Conservation (phyloP, 108 stramenopile genomes). For the Cyclotella distinguenda region DNA sequence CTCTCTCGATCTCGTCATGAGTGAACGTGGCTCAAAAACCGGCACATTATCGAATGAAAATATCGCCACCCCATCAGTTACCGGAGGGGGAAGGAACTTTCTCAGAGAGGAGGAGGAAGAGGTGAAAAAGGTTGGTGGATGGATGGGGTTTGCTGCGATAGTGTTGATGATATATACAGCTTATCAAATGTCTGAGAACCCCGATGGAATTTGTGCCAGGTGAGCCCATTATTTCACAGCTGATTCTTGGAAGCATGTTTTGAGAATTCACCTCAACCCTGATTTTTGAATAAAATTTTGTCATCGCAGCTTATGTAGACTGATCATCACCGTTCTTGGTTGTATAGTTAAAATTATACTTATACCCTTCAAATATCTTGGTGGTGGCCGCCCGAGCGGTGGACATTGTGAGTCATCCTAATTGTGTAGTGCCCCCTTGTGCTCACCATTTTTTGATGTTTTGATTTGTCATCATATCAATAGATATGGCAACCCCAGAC, state of each 20-base stretch:
- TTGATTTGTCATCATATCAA: too few relatives aligned
- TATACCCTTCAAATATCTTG: conserved; percentile 59
- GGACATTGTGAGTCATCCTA: conserved; percentile 32
- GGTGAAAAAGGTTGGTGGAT: conserved; percentile 60
- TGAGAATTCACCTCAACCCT: not conserved
- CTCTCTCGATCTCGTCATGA: conserved; percentile 29
- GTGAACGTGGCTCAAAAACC: conserved; percentile 23
- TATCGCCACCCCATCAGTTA: not conserved
- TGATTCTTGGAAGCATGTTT: not conserved
- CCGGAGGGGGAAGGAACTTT: conserved; percentile 16
- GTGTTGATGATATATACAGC: conserved; percentile 71
- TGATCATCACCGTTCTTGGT: conserved; percentile 35
- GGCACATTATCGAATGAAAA: conserved; percentile 36
- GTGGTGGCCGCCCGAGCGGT: conserved; percentile 36
- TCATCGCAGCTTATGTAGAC: conserved; percentile 26
- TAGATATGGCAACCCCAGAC: conserved; percentile 48
- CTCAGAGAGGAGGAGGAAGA: conserved; percentile 61
- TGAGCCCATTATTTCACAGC: conserved; percentile 2
- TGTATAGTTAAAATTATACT: conserved; percentile 67
- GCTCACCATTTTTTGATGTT: not conserved
- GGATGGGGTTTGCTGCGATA: conserved; percentile 59
- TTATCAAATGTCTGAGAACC: conserved; percentile 84
- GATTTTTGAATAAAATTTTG: conserved; percentile 11
- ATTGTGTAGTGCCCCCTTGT: not conserved
- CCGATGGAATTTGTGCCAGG: conserved; percentile 78